Percentiles rank a stretch among this genome's conserved stretches.
Evolutionary conservation across 1,139 yeast species (phyloP).

Genomic region (Arxiozyma telluris): DNA sequence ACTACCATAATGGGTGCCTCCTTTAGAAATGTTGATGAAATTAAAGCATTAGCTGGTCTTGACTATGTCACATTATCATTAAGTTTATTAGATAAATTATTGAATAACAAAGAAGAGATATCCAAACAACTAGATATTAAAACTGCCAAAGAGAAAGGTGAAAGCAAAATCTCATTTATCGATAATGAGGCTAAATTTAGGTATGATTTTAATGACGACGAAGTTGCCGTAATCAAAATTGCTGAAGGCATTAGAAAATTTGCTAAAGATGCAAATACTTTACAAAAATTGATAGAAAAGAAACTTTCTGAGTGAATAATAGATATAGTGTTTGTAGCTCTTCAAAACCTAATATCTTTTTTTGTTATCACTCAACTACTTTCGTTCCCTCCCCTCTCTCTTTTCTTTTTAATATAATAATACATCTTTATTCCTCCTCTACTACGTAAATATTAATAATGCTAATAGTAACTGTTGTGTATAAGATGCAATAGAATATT

Average conservation of each 20-base stretch:
- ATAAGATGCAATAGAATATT: too few relatives aligned
- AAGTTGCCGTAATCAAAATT: conserved; percentile 96
- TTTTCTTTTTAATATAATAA: too few relatives aligned
- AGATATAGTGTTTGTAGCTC: neutral
- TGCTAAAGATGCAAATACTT: conserved; percentile 83
- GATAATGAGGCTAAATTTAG: conserved; percentile 86
- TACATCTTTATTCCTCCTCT: neutral
- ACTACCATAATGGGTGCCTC: conserved; percentile 99
- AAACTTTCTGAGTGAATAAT: conserved; percentile 40
- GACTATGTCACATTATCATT: conserved; percentile 95
- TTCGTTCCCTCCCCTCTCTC: neutral
- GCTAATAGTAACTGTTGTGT: neutral
- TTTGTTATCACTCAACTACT: too few relatives aligned
- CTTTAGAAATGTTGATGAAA: conserved; percentile 93
- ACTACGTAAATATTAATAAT: neutral
- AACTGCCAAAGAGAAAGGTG: conserved; percentile 41
- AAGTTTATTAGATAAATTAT: conserved; percentile 76
- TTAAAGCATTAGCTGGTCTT: conserved; percentile 93
- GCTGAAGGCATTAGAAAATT: conserved; percentile 96
- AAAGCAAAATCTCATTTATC: conserved; percentile 67
- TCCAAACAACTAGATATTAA: conserved; percentile 67
- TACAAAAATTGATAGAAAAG: conserved; percentile 64
- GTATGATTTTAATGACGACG: conserved; percentile 85
- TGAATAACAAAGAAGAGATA: conserved; percentile 64
- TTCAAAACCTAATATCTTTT: neutral